phyloP scores from a whole-genome alignment of 495 filamentous ascomycete species.

The Talaromyces stipitatus region DNA sequence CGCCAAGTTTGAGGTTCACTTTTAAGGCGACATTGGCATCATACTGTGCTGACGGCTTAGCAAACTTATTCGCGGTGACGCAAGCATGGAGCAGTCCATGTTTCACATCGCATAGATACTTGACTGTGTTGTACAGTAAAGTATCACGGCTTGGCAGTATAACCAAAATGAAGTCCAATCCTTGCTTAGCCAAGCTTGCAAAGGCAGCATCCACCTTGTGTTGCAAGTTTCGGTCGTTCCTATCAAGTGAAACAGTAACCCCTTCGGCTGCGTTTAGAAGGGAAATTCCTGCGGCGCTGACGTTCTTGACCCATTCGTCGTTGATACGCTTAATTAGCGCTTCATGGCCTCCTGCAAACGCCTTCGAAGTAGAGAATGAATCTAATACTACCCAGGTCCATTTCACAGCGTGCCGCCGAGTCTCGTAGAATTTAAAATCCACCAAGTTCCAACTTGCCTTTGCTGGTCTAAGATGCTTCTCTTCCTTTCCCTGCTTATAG shows the following conservation, averaged over 20 bases:
- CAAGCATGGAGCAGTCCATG: slow-evolving; percentile 57
- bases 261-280: background rate
- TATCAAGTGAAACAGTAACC: background rate
- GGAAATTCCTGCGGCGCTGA: background rate
- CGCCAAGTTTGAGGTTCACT: slow-evolving; percentile 75
- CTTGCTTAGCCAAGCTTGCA: background rate
- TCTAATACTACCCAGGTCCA: slow-evolving; percentile 24
- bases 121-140: slow-evolving; percentile 54
- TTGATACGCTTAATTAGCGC: background rate
- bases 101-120: slow-evolving; percentile 51
- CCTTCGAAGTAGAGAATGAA: background rate
- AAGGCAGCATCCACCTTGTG: background rate
- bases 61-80: slow-evolving; percentile 27
- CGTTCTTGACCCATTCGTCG: background rate
- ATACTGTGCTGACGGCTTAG: slow-evolving; percentile 33
- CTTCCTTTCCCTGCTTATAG: slow-evolving; percentile 33
- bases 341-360: background rate
- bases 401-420: slow-evolving; percentile 12
- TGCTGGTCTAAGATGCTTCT: slow-evolving; percentile 14
- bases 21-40: slow-evolving; percentile 68
- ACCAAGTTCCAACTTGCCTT: slow-evolving; percentile 54
- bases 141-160: slow-evolving; percentile 41
- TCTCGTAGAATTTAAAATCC: slow-evolving; percentile 31
- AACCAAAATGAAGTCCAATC: slow-evolving; percentile 45
- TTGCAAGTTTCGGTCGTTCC: background rate